These are phyloP conservation scores for Blastobotrys parvus DNA, from an alignment of 805 yeast species.

Conservation along the genomic window DNA sequence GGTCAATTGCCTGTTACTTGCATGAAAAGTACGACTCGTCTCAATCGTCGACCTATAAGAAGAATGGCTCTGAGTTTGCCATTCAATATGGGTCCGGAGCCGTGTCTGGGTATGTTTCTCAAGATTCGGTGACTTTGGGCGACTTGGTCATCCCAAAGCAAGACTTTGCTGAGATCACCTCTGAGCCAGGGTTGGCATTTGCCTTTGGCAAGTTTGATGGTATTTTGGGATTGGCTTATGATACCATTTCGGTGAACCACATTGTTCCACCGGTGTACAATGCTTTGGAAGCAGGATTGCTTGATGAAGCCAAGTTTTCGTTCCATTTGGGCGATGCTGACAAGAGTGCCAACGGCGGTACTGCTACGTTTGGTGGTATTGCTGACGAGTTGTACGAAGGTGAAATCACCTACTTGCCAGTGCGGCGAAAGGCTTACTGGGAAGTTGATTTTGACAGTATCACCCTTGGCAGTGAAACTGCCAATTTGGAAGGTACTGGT, in stretches of 20 bases:
- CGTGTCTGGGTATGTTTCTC: constrained; percentile 84
- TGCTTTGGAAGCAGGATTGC: constrained; percentile 71
- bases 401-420: constrained; percentile 89
- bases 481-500: constrained; percentile 73
- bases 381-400: constrained; percentile 73
- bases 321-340: constrained; percentile 80
- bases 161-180: constrained; percentile 95
- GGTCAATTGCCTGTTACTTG: constrained; percentile 90
- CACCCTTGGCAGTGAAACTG: constrained; percentile 87
- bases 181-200: constrained; percentile 95
- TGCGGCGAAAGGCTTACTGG: constrained; percentile 99
- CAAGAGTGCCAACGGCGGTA: constrained; percentile 68
- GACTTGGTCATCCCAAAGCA: constrained; percentile 78
- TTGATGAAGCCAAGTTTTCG: constrained; percentile 80
- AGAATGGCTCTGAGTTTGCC: constrained; percentile 78
- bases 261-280: constrained; percentile 92
- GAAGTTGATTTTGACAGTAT: constrained; percentile 90
- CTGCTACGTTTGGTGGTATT: constrained; percentile 91
- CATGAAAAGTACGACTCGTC: constrained; percentile 86
- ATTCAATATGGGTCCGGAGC: constrained; percentile 92
- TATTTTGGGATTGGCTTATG: constrained; percentile 89
- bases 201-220: constrained; percentile 99
- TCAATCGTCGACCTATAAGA: constrained; percentile 71
- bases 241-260: constrained; percentile 79
- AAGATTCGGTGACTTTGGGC: constrained; percentile 75